Conservation (phyloP, 139 green algal species). For the Tetratostichococcus sp. region DNA sequence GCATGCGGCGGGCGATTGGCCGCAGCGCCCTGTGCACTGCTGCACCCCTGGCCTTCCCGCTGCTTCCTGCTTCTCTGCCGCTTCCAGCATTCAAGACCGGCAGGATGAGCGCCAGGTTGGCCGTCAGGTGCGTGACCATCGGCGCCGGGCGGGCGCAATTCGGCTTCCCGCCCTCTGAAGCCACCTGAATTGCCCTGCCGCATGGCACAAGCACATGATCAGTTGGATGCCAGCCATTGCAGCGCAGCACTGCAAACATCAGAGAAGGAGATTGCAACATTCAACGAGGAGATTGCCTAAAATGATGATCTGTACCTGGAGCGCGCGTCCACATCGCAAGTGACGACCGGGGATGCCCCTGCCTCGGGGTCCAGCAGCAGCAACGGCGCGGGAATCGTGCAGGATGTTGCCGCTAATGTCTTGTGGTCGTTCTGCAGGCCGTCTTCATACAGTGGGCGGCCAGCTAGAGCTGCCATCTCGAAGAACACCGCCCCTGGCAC, state of each 20-base stretch:
- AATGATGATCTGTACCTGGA: no score
- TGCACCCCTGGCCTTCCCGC: no score
- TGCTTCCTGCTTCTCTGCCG: no score
- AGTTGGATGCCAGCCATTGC: no score
- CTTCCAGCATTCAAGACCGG: no score
- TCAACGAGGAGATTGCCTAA: no score
- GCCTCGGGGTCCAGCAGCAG: conserved; percentile 4
- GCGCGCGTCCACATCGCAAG: not conserved
- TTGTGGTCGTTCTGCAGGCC: not conserved
- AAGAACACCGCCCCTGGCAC: conserved; percentile 20
- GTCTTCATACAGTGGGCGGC: conserved; percentile 5
- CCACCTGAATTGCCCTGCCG: not conserved
- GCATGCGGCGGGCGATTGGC: conserved; percentile 7
- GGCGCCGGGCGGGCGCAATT: not conserved
- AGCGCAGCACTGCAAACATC: no score
- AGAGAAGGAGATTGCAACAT: no score
- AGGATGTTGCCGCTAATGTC: not conserved
- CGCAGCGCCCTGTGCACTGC: conserved; percentile 37
- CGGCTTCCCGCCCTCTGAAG: not conserved
- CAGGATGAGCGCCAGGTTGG: not conserved
- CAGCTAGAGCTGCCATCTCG: conserved; percentile 45
- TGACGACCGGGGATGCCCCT: not conserved
- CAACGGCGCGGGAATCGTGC: conserved; percentile 1
- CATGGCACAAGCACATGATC: no score
- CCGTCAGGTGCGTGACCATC: conserved; percentile 13